phyloP scores from a whole-genome alignment of 257 asterid genomes.

The Ilex asprella region DNA sequence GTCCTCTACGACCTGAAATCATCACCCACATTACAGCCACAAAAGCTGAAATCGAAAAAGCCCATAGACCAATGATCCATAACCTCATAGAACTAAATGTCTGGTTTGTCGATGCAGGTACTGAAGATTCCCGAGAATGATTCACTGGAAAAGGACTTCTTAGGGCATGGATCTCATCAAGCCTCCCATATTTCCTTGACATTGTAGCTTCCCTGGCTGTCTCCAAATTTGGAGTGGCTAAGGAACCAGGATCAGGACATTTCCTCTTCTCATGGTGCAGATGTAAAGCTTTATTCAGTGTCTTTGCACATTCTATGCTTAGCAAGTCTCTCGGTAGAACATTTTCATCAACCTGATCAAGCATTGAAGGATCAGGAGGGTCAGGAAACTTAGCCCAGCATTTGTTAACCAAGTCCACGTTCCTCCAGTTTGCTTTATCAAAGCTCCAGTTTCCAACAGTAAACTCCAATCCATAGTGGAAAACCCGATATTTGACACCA shows the following conservation, averaged over 20 bases:
- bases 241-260: slow-evolving; percentile 45
- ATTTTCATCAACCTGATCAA: slow-evolving; percentile 44
- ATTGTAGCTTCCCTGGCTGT: slow-evolving; percentile 17
- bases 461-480: slow-evolving; percentile 87
- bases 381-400: slow-evolving; percentile 85
- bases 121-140: slow-evolving; percentile 31
- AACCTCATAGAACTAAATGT: slow-evolving; percentile 57
- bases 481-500: slow-evolving; percentile 68
- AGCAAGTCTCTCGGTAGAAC: slow-evolving; percentile 67
- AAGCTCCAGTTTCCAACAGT: slow-evolving; percentile 83
- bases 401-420: slow-evolving; percentile 49
- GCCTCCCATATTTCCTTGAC: background rate
- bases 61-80: slow-evolving; percentile 71
- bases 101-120: slow-evolving; percentile 41
- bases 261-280: slow-evolving; percentile 46
- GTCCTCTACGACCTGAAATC: slow-evolving; percentile 49
- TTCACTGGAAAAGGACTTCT: slow-evolving; percentile 20
- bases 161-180: background rate
- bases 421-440: slow-evolving; percentile 92
- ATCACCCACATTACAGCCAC: slow-evolving; percentile 43
- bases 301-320: slow-evolving; percentile 68
- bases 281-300: slow-evolving; percentile 66
- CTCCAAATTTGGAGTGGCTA: slow-evolving; percentile 20
- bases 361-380: slow-evolving; percentile 67
- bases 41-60: slow-evolving; percentile 45